Evolutionary conservation across 179 eudicot genomes (phyloP).

Genomic region (Nepenthes alata): DNA sequence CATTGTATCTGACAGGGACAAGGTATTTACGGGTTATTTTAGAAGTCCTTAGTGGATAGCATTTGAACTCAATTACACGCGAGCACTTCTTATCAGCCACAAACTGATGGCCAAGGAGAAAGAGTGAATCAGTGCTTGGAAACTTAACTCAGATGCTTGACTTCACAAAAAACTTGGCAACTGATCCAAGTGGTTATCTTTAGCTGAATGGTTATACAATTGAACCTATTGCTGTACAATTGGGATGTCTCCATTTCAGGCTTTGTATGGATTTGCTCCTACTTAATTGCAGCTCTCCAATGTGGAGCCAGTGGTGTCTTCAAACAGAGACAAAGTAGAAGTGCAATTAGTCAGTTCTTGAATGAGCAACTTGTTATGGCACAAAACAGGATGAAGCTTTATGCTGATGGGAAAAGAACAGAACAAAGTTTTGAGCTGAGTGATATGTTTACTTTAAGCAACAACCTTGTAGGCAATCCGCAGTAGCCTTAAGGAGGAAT

Average conservation of each 20-base stretch:
- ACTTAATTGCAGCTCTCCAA: neutral
- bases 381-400: too few relatives aligned
- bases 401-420: too few relatives aligned
- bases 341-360: too few relatives aligned
- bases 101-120: neutral
- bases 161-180: neutral
- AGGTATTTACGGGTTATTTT: neutral
- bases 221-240: neutral
- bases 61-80: neutral
- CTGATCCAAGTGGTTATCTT: neutral
- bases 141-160: neutral
- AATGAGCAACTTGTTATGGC: too few relatives aligned
- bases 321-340: too few relatives aligned
- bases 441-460: neutral
- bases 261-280: neutral
- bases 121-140: neutral
- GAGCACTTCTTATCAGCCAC: neutral
- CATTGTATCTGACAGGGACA: neutral
- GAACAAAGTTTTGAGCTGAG: too few relatives aligned
- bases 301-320: neutral
- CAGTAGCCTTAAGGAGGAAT: neutral
- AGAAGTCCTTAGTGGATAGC: neutral
- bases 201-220: neutral
- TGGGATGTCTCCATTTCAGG: neutral
- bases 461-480: neutral